Percentiles rank a stretch among this genome's conserved stretches.
These are phyloP conservation scores for Entomortierella chlamydospora DNA, from an alignment of 192 early-diverging fungal species.

Conservation along the genomic window DNA sequence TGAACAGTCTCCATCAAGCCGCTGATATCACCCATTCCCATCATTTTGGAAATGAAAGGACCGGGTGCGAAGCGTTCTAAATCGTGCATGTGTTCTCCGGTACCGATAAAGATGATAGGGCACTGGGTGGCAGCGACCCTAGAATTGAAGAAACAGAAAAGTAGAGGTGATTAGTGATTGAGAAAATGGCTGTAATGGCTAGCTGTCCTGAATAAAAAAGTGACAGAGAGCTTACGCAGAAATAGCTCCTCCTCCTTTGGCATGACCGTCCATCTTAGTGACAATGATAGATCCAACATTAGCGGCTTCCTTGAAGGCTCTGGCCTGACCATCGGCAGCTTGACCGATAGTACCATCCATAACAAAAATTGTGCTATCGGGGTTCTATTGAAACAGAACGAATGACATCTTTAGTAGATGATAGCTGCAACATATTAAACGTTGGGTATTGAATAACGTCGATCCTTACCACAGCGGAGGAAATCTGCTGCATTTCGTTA, in stretches of 20 bases:
- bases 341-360: conserved; percentile 99
- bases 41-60: conserved; percentile 93
- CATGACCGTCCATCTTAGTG: conserved; percentile 99
- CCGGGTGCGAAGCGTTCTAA: conserved; percentile 89
- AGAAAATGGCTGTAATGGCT: neutral
- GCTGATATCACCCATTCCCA: conserved; percentile 91
- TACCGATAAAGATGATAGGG: conserved; percentile 96
- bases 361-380: conserved; percentile 94
- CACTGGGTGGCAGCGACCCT: conserved; percentile 92
- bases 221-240: conserved; percentile 71
- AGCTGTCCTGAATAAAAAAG: neutral
- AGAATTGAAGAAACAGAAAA: neutral
- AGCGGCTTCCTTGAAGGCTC: conserved; percentile 92
- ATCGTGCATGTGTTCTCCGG: conserved; percentile 97
- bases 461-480: conserved; percentile 72
- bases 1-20: conserved; percentile 91
- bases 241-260: conserved; percentile 98
- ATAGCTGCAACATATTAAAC: neutral
- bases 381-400: conserved; percentile 60
- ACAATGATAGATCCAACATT: conserved; percentile 96
- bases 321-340: conserved; percentile 93
- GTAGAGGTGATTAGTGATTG: neutral
- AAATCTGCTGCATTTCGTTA: conserved; percentile 96
- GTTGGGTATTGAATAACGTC: neutral
- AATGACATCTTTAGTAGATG: too few relatives aligned